phyloP scores from a whole-genome alignment of 306 rosid species.

The Parietaria judaica region DNA sequence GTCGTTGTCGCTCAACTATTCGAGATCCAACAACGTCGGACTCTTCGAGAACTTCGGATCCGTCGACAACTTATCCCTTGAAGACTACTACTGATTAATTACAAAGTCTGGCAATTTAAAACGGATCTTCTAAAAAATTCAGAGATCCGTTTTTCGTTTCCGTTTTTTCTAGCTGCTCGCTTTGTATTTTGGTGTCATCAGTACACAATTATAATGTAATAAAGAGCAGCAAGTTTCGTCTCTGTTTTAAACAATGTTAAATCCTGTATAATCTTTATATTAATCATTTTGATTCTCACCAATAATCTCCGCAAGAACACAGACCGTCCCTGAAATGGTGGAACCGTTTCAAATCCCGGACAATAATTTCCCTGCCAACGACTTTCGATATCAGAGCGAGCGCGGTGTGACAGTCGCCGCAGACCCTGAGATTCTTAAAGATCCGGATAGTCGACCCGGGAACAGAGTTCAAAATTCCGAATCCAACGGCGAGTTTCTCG shows the following conservation, averaged over 20 bases:
- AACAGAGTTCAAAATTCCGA: slow-evolving; percentile 57
- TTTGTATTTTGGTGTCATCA: slow-evolving; percentile 9
- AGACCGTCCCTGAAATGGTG: slow-evolving; percentile 65
- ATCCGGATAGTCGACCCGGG: slow-evolving; percentile 53
- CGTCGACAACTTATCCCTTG: slow-evolving; percentile 76
- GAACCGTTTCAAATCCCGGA: slow-evolving; percentile 67
- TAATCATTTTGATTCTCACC: slow-evolving; percentile 27
- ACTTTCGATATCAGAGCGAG: slow-evolving; percentile 52
- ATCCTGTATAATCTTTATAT: neutral
- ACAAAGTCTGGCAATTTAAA: neutral
- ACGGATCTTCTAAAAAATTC: neutral
- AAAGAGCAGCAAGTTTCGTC: slow-evolving; percentile 5
- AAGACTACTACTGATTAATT: slow-evolving; percentile 55
- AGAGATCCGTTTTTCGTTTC: neutral
- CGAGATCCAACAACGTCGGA: slow-evolving; percentile 38
- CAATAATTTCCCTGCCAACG: slow-evolving; percentile 45
- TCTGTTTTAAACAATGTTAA: neutral
- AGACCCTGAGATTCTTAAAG: slow-evolving; percentile 61
- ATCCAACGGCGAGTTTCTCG: slow-evolving; percentile 72
- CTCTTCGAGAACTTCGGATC: slow-evolving; percentile 64
- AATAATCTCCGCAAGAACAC: slow-evolving; percentile 68
- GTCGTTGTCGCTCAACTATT: slow-evolving; percentile 51
- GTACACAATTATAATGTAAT: slow-evolving; percentile 1
- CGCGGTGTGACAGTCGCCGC: slow-evolving; percentile 60
- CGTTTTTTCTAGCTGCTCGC: neutral